Percentiles rank a stretch among this genome's conserved stretches.
These are phyloP conservation scores for Curvularia spicifera DNA, from an alignment of 2,329 filamentous ascomycete species.

Conservation along the genomic window DNA sequence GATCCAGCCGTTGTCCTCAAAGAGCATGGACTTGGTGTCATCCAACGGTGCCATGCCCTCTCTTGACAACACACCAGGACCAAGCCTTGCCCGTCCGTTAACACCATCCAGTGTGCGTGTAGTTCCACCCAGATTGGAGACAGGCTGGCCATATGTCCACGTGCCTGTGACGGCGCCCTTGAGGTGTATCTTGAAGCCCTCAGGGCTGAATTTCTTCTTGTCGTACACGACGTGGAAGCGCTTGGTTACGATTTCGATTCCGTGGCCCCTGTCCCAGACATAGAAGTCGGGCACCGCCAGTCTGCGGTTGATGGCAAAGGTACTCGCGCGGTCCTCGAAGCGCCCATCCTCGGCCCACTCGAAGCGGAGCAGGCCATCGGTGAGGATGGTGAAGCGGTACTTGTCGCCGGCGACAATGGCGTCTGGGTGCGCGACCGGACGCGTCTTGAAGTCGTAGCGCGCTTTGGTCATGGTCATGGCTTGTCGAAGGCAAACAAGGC, in stretches of 20 bases:
- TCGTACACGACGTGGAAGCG: slow-evolving; percentile 65
- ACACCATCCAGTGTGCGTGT: slow-evolving; percentile 62
- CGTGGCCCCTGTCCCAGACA: slow-evolving; percentile 54
- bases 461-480: slow-evolving; percentile 43
- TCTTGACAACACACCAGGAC: slow-evolving; percentile 59
- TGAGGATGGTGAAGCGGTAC: slow-evolving; percentile 67
- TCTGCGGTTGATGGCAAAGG: slow-evolving; percentile 64
- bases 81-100: slow-evolving; percentile 60
- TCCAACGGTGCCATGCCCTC: slow-evolving; percentile 61
- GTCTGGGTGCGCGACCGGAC: slow-evolving; percentile 54
- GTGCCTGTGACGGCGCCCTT: slow-evolving; percentile 52
- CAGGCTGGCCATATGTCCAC: slow-evolving; percentile 60
- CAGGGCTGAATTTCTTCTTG: slow-evolving; percentile 61
- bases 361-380: slow-evolving; percentile 63
- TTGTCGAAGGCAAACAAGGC: slow-evolving; percentile 9
- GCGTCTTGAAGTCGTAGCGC: slow-evolving; percentile 53
- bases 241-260: slow-evolving; percentile 63
- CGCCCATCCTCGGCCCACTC: slow-evolving; percentile 66
- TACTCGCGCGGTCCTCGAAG: slow-evolving; percentile 69
- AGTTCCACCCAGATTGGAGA: slow-evolving; percentile 56
- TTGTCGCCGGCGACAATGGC: slow-evolving; percentile 56
- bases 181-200: slow-evolving; percentile 57
- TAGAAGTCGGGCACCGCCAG: slow-evolving; percentile 58
- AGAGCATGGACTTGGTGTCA: slow-evolving; percentile 64
- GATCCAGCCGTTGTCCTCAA: slow-evolving; percentile 61